These are phyloP conservation scores for Fraxinus baroniana DNA, from an alignment of 305 asterid genomes.

Conservation along the genomic window DNA sequence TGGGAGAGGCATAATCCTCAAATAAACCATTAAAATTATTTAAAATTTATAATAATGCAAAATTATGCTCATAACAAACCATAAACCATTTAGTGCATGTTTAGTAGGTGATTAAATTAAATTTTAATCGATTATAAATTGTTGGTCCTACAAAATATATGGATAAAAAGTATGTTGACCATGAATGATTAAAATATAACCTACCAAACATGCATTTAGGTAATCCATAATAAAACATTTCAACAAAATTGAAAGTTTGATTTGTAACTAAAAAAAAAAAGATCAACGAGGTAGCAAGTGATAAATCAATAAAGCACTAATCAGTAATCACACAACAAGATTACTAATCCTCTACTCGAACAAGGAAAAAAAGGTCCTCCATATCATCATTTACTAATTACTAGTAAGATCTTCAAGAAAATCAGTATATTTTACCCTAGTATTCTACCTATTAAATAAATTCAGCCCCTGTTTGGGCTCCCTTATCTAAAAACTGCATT, in stretches of 20 bases:
- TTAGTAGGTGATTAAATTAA: neutral
- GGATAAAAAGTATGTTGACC: neutral
- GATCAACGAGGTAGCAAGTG: neutral
- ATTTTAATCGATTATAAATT: neutral
- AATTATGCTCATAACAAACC: neutral
- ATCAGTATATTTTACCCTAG: neutral
- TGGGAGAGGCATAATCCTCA: neutral
- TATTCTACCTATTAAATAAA: neutral
- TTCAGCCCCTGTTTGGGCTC: too few species aligned
- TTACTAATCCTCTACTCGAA: neutral
- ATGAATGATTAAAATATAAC: neutral
- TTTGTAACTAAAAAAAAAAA: neutral
- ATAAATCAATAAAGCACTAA: neutral
- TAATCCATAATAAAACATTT: neutral
- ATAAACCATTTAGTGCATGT: neutral
- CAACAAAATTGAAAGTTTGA: neutral
- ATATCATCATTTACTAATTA: neutral
- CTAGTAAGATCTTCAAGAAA: neutral
- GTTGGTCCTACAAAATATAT: neutral
- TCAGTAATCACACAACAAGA: neutral
- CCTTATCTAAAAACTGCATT: too few species aligned
- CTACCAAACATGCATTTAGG: neutral
- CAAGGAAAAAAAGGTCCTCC: neutral
- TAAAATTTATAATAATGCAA: neutral
- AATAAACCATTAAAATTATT: neutral